A percentile compares a stretch with the other conserved stretches of the same genome.
phyloP scores from a whole-genome alignment of 2,329 filamentous ascomycete species.

The Fusarium sulawesiense region DNA sequence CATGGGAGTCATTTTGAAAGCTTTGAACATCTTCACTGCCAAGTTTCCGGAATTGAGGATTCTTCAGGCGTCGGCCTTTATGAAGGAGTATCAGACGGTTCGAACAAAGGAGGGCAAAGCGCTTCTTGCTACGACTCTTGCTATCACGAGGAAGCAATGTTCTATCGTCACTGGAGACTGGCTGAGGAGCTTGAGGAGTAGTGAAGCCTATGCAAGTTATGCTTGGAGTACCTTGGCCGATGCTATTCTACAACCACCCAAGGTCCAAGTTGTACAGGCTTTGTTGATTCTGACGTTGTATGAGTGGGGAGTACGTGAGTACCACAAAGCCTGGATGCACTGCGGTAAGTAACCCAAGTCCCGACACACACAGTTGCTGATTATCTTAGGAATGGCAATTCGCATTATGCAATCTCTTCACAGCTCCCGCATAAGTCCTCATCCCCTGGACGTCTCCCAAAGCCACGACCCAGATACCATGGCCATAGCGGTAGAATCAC shows the following conservation, averaged over 20 bases:
- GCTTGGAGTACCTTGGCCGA: slow-evolving; percentile 25
- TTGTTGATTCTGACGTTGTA: slow-evolving; percentile 55
- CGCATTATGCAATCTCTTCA: slow-evolving; percentile 44
- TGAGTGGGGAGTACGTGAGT: slow-evolving; percentile 57
- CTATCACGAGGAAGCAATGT: slow-evolving; percentile 32
- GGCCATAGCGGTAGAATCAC: slow-evolving; percentile 49
- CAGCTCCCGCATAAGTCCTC: slow-evolving; percentile 34
- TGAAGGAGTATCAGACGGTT: slow-evolving; percentile 37
- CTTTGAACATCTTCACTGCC: slow-evolving; percentile 50
- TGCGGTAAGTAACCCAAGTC: slow-evolving; percentile 30
- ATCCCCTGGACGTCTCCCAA: slow-evolving; percentile 31
- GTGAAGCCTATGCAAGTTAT: slow-evolving; percentile 29
- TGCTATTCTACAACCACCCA: slow-evolving; percentile 34
- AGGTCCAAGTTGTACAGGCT: slow-evolving; percentile 51
- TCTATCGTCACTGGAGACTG: slow-evolving; percentile 24
- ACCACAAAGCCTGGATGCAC: slow-evolving; percentile 58
- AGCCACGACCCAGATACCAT: slow-evolving; percentile 23
- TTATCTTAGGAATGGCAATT: slow-evolving; percentile 27
- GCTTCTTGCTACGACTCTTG: slow-evolving; percentile 32
- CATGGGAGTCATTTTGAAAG: slow-evolving; percentile 46
- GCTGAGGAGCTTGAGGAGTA: slow-evolving; percentile 7
- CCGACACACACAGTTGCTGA: neutral
- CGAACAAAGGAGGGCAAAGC: slow-evolving; percentile 45
- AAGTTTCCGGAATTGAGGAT: slow-evolving; percentile 52
- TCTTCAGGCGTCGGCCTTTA: slow-evolving; percentile 49